Percentiles rank a stretch among this genome's conserved stretches.
Evolutionary conservation across 345 rosid genomes (phyloP).

Genomic region (Anastatica hierochuntica): DNA sequence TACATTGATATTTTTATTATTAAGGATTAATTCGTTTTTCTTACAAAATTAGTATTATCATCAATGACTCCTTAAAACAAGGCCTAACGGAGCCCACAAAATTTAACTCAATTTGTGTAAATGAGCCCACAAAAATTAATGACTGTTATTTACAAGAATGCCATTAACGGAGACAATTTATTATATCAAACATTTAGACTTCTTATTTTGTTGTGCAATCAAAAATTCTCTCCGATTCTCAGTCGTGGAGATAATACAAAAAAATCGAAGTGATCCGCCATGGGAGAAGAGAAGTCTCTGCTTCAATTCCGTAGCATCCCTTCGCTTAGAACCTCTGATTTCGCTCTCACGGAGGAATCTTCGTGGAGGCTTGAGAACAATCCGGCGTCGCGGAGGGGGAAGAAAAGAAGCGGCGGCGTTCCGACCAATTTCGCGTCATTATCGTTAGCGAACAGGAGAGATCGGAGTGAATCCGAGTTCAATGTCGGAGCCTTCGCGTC

Average conservation of each 20-base stretch:
- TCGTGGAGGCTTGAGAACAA: slow-evolving; percentile 20
- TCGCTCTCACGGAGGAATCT: slow-evolving; percentile 18
- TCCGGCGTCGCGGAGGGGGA: slow-evolving; percentile 16
- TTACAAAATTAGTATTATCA: too few species aligned
- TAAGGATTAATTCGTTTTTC: too few species aligned
- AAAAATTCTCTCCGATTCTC: slow-evolving; percentile 5
- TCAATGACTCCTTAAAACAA: too few species aligned
- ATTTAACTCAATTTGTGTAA: too few species aligned
- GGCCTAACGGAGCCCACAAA: too few species aligned
- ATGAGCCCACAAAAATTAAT: too few species aligned
- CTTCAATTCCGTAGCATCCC: slow-evolving; percentile 32
- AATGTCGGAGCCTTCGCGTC: slow-evolving; percentile 40
- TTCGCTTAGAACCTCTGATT: slow-evolving; percentile 33
- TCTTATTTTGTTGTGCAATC: not conserved
- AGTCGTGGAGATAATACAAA: not conserved
- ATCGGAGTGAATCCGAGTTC: slow-evolving; percentile 3
- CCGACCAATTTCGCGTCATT: slow-evolving; percentile 17
- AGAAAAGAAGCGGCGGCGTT: not conserved
- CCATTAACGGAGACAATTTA: too few species aligned
- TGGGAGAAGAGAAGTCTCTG: slow-evolving; percentile 40
- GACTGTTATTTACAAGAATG: too few species aligned
- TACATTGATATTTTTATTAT: too few species aligned
- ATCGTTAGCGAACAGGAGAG: slow-evolving; percentile 9
- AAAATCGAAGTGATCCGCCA: slow-evolving; percentile 15
- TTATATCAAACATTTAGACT: not conserved